Conservation (phyloP, 2,329 filamentous ascomycete species). For the Sporothrix pallida region DNA sequence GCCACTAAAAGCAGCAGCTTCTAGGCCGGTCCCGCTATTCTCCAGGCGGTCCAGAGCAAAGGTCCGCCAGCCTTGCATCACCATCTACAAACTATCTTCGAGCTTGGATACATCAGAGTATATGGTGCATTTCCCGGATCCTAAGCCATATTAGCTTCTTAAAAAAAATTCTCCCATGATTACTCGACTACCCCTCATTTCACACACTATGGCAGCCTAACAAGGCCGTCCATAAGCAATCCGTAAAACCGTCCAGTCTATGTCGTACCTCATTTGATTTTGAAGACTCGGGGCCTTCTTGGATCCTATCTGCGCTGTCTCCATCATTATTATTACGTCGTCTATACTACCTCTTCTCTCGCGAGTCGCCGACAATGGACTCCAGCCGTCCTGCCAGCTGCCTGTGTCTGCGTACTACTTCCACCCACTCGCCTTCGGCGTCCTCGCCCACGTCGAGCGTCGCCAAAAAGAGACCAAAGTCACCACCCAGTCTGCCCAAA, state of each 20-base stretch:
- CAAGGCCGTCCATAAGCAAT: too few species aligned
- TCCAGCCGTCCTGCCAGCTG: constrained; percentile 81
- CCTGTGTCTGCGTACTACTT: constrained; percentile 85
- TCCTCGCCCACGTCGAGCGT: constrained; percentile 55
- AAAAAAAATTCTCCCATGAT: too few species aligned
- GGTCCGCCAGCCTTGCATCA: too few species aligned
- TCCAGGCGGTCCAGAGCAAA: background rate
- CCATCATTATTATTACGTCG: background rate
- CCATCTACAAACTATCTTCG: too few species aligned
- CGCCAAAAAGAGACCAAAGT: constrained; percentile 89
- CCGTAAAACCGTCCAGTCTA: too few species aligned
- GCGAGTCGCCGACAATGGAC: constrained; percentile 65
- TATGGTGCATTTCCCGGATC: too few species aligned
- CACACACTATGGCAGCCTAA: too few species aligned
- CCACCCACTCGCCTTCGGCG: constrained; percentile 77
- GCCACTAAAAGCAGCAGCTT: background rate
- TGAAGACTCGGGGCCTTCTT: background rate
- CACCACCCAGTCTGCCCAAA: constrained; percentile 84
- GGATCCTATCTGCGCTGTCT: background rate
- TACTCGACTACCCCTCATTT: background rate
- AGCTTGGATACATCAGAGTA: too few species aligned
- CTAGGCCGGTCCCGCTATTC: background rate
- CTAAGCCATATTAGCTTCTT: too few species aligned
- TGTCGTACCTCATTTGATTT: constrained; percentile 8
- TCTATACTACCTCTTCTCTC: constrained; percentile 40